Conservation (phyloP, 2,329 filamentous ascomycete species). For the Chaetomium sp. region DNA sequence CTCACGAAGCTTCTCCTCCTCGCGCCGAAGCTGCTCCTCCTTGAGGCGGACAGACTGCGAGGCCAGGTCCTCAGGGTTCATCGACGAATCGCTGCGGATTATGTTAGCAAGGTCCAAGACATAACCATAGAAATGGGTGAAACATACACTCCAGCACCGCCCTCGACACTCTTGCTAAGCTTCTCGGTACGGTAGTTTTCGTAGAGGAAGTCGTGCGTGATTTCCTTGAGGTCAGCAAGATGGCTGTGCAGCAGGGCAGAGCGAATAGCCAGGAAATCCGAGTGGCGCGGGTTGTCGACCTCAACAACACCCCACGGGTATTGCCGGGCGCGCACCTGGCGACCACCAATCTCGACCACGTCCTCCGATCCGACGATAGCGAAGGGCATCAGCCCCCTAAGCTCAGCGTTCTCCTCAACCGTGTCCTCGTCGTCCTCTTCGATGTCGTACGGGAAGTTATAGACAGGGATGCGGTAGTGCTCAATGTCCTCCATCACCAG, state of each 20-base stretch:
- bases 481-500: conserved; percentile 99
- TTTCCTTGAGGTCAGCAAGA: conserved; percentile 97
- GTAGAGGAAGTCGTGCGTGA: conserved; percentile 99
- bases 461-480: conserved; percentile 98
- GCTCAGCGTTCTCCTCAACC: conserved; percentile 97
- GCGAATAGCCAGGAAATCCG: conserved; percentile 94
- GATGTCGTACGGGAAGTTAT: conserved; percentile 99
- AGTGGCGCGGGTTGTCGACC: conserved; percentile 98
- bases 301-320: conserved; percentile 99
- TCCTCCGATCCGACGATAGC: conserved; percentile 98
- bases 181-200: conserved; percentile 99
- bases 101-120: conserved; percentile 27
- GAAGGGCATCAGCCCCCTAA: conserved; percentile 96
- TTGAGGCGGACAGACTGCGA: conserved; percentile 97
- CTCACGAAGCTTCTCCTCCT: conserved; percentile 99
- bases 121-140: background rate
- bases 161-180: conserved; percentile 98
- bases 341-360: conserved; percentile 85
- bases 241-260: conserved; percentile 96
- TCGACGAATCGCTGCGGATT: conserved; percentile 63
- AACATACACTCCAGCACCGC: conserved; percentile 78
- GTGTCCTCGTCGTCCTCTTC: conserved; percentile 99
- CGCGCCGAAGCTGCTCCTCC: conserved; percentile 97
- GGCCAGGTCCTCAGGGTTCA: conserved; percentile 96
- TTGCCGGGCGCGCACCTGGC: conserved; percentile 87